These are phyloP conservation scores for Pythium rishiriense DNA, from an alignment of 352 stramenopile genomes.

Conservation along the genomic window DNA sequence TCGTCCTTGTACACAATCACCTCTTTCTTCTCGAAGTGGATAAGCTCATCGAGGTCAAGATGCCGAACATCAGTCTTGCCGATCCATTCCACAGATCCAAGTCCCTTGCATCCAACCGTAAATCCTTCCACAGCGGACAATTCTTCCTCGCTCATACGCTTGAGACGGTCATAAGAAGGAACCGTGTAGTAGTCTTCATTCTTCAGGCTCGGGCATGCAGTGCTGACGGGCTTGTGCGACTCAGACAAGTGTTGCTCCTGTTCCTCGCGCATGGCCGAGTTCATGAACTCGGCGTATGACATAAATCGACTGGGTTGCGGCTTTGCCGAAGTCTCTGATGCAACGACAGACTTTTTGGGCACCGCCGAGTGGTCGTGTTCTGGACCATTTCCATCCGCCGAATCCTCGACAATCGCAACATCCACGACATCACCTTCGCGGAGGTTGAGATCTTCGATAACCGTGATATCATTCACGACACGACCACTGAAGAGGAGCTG, in stretches of 20 bases:
- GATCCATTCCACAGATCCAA: slow-evolving; percentile 81
- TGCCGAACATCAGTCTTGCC: slow-evolving; percentile 78
- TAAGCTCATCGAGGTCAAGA: slow-evolving; percentile 75
- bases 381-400: slow-evolving; percentile 3
- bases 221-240: slow-evolving; percentile 31
- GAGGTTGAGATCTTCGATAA: slow-evolving; percentile 53
- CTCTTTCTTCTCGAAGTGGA: slow-evolving; percentile 84
- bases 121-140: slow-evolving; percentile 72
- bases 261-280: slow-evolving; percentile 45
- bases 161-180: slow-evolving; percentile 63
- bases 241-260: slow-evolving; percentile 38
- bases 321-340: slow-evolving; percentile 10
- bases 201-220: slow-evolving; percentile 66
- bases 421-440: slow-evolving; percentile 68
- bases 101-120: slow-evolving; percentile 75
- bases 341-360: slow-evolving; percentile 7
- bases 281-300: slow-evolving; percentile 82
- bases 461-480: slow-evolving; percentile 47
- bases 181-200: slow-evolving; percentile 82
- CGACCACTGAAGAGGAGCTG: slow-evolving; percentile 63
- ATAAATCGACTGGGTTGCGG: slow-evolving; percentile 51
- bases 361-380: not conserved
- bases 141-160: slow-evolving; percentile 73
- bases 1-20: slow-evolving; percentile 86
- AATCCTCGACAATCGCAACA: slow-evolving; percentile 67